Evolutionary conservation across 768 basidiomycete species (phyloP), one percentile per base, ranked within the genome.

Genomic region (Favolaschia claudopus): DNA sequence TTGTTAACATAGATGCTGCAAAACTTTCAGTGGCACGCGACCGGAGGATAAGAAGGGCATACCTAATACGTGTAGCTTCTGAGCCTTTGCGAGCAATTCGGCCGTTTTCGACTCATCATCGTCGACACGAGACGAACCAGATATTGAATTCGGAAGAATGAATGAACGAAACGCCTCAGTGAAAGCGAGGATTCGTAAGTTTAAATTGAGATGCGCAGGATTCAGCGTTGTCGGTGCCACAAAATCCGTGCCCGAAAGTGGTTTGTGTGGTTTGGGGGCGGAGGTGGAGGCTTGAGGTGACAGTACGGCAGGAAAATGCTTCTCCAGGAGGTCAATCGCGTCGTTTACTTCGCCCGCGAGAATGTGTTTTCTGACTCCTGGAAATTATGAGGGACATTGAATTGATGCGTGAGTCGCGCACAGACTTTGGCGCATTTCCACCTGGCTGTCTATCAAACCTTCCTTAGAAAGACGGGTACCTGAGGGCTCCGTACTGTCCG

Each of bases 151-250:
- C 14, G 55, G 10, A 34, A 69, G 57, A 24, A 75, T 63, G 33
- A 72, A 72, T 66, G 82, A 82, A 4, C 94, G 86, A 62, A 93
- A 87, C 20, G 88, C 83, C 73, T 98, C 96, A 67, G 92, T 88
- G 76, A 97, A 98, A 2, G 86, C 85, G 37, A 91, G 88, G 44
- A 97, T 92, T 46, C 89, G 89, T 34, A 98, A 86, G 69, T 97
- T 95, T 60, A 98, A 82, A 17, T 79, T 77, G 49, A 96, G 80
- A 66, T 95, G 92, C 2, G 78, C 72, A n/a, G 94, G 89, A 43
- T 89, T 81, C 25, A 88, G 80, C 7, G 93, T 89, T 2, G 85
- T 89, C 4, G 85, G 75, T 24, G 84, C 76, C 20, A 83, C 71
- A 62, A 85, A 89, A 54, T 82, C 74, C 38, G 82, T 72, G 32